Base-by-base conservation (phyloP, 306 rosid genomes). In the Purshia tridentata region DNA sequence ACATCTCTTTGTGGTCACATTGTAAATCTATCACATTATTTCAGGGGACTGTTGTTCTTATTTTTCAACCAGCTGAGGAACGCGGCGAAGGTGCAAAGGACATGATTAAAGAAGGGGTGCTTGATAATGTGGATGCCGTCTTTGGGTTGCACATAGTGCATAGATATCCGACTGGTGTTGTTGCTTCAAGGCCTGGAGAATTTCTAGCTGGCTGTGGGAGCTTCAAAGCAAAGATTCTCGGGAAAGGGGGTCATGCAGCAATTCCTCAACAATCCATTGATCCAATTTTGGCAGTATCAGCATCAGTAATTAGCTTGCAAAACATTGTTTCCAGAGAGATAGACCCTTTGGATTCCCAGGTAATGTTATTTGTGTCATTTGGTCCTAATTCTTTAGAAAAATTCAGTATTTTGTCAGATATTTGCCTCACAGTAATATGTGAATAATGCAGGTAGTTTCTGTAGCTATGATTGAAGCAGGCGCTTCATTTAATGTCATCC, bases 181-280 rank as follows among this genome's bases (percentile, higher is more conserved):
- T 89, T 52, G 93, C 96, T 14, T 86, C 91, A 2, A 78, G 96
- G 48, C 97, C 97, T 0, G 89, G 90, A 29, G 91, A 88, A 15
- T 90, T 93, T 80, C 89, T 93, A 45, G 98, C 98, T 0, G 98
- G 98, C 39, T 93, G 96, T 75, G 98, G 98, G 74, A 85, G 98
- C 97, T 93, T 93, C 88, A 90, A 76, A 67, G 98, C 97, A 1
- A 89, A 84, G 82, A 93, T 93, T 78, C 76, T 14, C 0, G 98
- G 98, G 50, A 90, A 83, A 81, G 91, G 92, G 6, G 96, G 96
- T 10, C 88, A 84, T n/a, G 95, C 91, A 4, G 93, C 96, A 23
- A 59, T 19, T 78, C 90, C 97, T 8, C 98, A 89, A 39, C 68
- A 76, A 50, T 82, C 92, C 54, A 76, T 86, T 42, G 98, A 90